Evolutionary conservation across 2,329 filamentous ascomycete genomes (phyloP).

Genomic region (Calonectria pseudoreteaudii): DNA sequence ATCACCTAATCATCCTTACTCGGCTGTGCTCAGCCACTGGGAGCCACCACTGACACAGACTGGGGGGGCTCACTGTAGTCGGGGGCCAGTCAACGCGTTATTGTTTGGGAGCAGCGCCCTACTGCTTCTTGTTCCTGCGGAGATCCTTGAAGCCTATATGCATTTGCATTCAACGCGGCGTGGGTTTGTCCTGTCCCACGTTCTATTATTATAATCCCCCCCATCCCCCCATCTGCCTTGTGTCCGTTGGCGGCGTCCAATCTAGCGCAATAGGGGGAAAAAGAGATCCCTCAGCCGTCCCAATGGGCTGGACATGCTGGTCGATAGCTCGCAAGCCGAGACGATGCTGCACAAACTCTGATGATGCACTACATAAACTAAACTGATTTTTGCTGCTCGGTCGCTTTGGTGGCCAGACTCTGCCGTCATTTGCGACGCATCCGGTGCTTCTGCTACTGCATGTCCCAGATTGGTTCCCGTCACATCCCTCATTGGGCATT

Average conservation of each 20-base stretch:
- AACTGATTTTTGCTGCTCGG: neutral
- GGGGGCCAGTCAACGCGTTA: neutral
- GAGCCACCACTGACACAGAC: neutral
- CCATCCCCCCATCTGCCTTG: neutral
- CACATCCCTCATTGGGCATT: neutral
- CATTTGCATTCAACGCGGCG: neutral
- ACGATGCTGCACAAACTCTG: neutral
- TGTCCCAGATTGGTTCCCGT: slow-evolving; percentile 23
- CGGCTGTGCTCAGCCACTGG: slow-evolving; percentile 21
- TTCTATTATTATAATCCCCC: slow-evolving; percentile 22
- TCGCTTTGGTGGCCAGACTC: neutral
- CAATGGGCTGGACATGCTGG: neutral
- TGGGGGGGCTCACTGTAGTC: neutral
- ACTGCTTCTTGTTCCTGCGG: neutral
- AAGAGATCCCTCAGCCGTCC: neutral
- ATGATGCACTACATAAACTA: neutral
- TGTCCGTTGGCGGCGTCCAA: slow-evolving; percentile 3
- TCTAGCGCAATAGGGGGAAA: slow-evolving; percentile 1
- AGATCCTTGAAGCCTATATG: slow-evolving; percentile 1
- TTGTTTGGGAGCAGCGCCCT: neutral
- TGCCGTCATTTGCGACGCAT: neutral
- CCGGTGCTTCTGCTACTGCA: neutral
- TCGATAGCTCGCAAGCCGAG: neutral
- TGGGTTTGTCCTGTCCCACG: neutral
- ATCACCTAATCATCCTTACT: neutral